Conservation (phyloP, 78 protist species). For the Speleostelium caveatum region DNA sequence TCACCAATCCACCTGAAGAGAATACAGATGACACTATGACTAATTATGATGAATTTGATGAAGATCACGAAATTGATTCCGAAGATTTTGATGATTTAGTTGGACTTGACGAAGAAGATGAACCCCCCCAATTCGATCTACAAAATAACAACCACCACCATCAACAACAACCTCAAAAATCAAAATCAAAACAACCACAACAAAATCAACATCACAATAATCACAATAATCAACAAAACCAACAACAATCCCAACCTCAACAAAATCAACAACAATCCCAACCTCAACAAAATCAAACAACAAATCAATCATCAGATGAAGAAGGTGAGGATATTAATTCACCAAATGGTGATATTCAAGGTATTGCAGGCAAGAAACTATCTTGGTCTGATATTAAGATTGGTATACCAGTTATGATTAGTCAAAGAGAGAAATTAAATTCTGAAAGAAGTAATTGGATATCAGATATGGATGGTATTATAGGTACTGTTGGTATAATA, state of each 20-base stretch:
- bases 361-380: conserved; percentile 36
- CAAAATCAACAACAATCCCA: not conserved
- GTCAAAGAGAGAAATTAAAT: conserved; percentile 38
- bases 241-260: not conserved
- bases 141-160: not conserved
- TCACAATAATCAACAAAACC: not conserved
- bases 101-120: conserved; percentile 24
- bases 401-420: conserved; percentile 53
- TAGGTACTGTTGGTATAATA: conserved; percentile 66
- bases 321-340: conserved; percentile 20
- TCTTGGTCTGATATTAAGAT: conserved; percentile 36
- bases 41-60: conserved; percentile 55
- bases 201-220: not conserved
- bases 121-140: not conserved
- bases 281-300: conserved; percentile 1
- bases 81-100: conserved; percentile 15
- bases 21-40: not conserved
- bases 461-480: conserved; percentile 64
- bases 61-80: not conserved
- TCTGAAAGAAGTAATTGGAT: conserved; percentile 64
- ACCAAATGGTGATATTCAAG: conserved; percentile 31
- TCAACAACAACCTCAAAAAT: not conserved
- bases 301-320: conserved; percentile 9
- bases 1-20: not conserved
- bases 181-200: not conserved